Evolutionary conservation across 164 flowering plant genomes (phyloP), one percentile per base, ranked within the genome.

Genomic region (Liquidambar formosana): DNA sequence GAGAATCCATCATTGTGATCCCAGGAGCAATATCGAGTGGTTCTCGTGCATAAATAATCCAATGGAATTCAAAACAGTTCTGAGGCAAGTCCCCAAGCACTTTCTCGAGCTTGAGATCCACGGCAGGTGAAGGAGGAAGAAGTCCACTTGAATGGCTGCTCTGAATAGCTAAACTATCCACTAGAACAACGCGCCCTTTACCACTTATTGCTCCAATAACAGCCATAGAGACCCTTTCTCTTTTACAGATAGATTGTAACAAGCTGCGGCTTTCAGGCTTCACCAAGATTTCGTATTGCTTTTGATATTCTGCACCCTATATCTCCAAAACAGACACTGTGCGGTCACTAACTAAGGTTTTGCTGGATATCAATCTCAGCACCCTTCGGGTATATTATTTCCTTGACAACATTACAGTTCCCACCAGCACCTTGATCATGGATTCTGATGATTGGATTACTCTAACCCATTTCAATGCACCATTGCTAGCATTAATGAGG

Each of bases 81-180:
- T 91, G 90, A 57, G 99, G 99, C 97, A 92, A 91, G 76, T 89
- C 94, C 1, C 97, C 99, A 56, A 94, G 92, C 8, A 94, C 97
- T 71, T 86, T 92, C 69, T 89, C 92, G 53, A 94, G 94, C 81
- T 94, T 97, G 52, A 94, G 90, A 82, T 94, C 99, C 18, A 89
- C 97, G 49, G 91, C 93, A 45, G 96, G 92, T 61, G 83, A 85
- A 63, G 97, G 92, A 5, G 78, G 84, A 74, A 92, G 87, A 13
- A 85, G 80, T 38, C 94, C 94, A 64, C 57, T 76, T n/a, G 81
- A 75, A 16, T 18, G 73, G 64, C 81, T 75, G 47, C 61, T 75
- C 46, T 88, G 76, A 67, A 71, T 59, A 67, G 91, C 94, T 48
- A 57, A 46, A 65, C 90, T 82, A 71, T 94, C 99, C 65, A 91